phyloP scores from a whole-genome alignment of 495 filamentous ascomycete species.

The Trichoderma orchidacearum region DNA sequence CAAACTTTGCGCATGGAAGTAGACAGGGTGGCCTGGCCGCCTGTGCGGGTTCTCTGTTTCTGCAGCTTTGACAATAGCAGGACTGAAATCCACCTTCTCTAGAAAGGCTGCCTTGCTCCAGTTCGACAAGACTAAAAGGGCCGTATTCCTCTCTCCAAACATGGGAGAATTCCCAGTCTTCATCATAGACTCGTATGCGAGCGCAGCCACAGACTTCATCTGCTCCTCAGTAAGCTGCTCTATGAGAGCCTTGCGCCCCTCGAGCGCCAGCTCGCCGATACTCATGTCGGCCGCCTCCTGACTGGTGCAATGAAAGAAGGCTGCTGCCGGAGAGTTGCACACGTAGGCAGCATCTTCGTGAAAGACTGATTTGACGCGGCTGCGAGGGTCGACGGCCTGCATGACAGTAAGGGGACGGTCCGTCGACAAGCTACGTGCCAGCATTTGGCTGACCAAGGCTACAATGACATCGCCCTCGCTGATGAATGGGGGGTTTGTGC shows the following conservation, averaged over 20 bases:
- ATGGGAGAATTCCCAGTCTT: slow-evolving; percentile 10
- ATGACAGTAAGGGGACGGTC: slow-evolving; percentile 13
- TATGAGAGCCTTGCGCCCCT: slow-evolving; percentile 21
- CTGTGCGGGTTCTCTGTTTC: neutral
- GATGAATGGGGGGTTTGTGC: slow-evolving; percentile 13
- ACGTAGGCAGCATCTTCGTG: slow-evolving; percentile 6
- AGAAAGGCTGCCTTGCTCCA: slow-evolving; percentile 32
- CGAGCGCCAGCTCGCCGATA: slow-evolving; percentile 14
- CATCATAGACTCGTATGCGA: slow-evolving; percentile 3
- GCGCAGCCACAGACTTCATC: slow-evolving; percentile 19
- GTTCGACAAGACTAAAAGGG: slow-evolving; percentile 27
- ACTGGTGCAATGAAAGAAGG: neutral
- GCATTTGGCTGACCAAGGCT: slow-evolving; percentile 15
- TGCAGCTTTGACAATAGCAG: slow-evolving; percentile 17
- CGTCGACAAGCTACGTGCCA: slow-evolving; percentile 3
- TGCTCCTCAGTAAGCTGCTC: slow-evolving; percentile 30
- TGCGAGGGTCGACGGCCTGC: slow-evolving; percentile 18
- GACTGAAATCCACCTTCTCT: slow-evolving; percentile 26
- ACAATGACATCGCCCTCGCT: slow-evolving; percentile 27
- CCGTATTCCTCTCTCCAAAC: slow-evolving; percentile 21
- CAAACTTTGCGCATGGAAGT: slow-evolving; percentile 8
- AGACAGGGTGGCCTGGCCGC: slow-evolving; percentile 10
- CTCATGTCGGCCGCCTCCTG: neutral
- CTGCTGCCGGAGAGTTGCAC: slow-evolving; percentile 5
- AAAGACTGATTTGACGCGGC: slow-evolving; percentile 6